These are phyloP conservation scores for Jimgerdemannia flammicorona DNA, from an alignment of 192 early-diverging fungal genomes.

Conservation along the genomic window DNA sequence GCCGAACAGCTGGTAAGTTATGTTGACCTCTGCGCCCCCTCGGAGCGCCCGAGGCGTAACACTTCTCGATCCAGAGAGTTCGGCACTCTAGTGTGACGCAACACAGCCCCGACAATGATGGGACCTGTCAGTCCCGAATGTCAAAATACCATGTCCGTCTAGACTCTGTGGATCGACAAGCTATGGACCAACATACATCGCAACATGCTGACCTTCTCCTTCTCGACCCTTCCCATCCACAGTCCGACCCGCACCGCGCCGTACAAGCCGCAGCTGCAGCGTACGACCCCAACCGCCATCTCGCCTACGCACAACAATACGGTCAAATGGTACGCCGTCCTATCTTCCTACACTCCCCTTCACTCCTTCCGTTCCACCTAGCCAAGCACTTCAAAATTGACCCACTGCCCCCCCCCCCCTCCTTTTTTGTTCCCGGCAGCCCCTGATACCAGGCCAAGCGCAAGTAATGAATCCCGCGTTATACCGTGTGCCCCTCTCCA, in stretches of 20 bases:
- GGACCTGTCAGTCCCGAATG: no score
- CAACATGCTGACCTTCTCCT: no score
- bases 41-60: no score
- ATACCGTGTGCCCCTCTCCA: constrained; percentile 10
- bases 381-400: background rate
- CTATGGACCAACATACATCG: no score
- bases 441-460: constrained; percentile 12
- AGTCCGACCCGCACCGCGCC: background rate
- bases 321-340: constrained; percentile 4
- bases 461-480: background rate
- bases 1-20: constrained; percentile 13
- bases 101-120: constrained; percentile 4
- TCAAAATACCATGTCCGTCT: background rate
- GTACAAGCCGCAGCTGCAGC: background rate
- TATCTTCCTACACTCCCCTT: background rate
- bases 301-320: constrained; percentile 10
- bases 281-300: constrained; percentile 1
- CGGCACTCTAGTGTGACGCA: background rate
- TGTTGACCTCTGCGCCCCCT: background rate
- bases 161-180: no score
- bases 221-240: background rate
- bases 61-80: no score
- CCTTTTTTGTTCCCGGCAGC: constrained; percentile 13
- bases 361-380: background rate
- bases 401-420: constrained; percentile 6